Percentiles rank a stretch among this genome's conserved stretches.
Evolutionary conservation across 331 rosid genomes (phyloP).

Genomic region (Quercus phellos): DNA sequence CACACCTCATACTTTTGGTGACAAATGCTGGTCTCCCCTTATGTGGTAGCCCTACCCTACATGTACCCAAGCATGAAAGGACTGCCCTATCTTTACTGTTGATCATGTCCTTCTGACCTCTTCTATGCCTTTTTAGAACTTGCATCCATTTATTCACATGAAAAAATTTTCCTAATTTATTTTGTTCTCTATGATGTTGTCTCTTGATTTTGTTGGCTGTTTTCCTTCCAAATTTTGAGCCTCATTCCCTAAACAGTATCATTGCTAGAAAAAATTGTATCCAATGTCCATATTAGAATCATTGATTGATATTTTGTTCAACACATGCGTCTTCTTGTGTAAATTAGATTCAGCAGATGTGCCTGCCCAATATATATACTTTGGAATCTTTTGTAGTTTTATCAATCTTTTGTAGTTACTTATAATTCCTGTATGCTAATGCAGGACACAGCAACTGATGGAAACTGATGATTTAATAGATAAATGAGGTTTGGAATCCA

Average conservation of each 20-base stretch:
- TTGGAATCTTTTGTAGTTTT: not conserved
- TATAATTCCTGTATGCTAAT: slow-evolving; percentile 1
- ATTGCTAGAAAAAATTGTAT: not conserved
- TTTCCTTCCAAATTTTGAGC: not conserved
- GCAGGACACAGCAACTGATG: slow-evolving; percentile 50
- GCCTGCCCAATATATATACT: not conserved
- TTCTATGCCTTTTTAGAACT: too few relatives aligned
- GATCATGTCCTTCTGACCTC: too few relatives aligned
- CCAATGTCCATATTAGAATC: not conserved
- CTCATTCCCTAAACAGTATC: not conserved
- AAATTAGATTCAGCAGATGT: too few relatives aligned
- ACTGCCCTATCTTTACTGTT: not conserved
- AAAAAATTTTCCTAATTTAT: too few relatives aligned
- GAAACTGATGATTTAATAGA: slow-evolving; percentile 35
- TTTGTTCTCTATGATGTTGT: not conserved
- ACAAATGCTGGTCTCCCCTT: not conserved
- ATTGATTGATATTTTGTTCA: not conserved
- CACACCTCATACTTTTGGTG: not conserved
- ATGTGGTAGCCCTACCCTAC: not conserved
- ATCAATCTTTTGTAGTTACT: not conserved
- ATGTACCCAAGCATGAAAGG: not conserved
- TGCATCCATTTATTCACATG: too few relatives aligned
- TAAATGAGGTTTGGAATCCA: slow-evolving; percentile 17
- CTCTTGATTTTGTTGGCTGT: not conserved
- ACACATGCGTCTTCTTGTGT: not conserved